Base-by-base conservation (phyloP, 805 yeast species). In the Millerozyma miso region DNA sequence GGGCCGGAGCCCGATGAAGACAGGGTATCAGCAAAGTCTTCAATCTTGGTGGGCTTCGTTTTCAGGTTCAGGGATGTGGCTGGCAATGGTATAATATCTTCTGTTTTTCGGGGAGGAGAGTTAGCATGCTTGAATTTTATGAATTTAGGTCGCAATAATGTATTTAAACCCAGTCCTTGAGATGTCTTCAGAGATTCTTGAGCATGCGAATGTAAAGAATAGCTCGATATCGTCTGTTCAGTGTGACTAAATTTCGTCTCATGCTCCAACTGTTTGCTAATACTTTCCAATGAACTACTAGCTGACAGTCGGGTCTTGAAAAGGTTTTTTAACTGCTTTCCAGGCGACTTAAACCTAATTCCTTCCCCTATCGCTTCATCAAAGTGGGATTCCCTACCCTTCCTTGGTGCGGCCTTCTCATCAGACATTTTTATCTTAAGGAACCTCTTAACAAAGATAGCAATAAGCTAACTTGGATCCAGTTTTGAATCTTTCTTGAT, bases 11-110 rank as follows among this genome's bases (percentile, higher is more conserved):
- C 47, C 38, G 46, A 19, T 13, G 38, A 49, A 1, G 59, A 51
- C 1, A 60, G 50, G n/a, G 72, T 60, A 48, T 69, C 75, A 14
- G 74, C 74, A 49, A 69, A 67, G 35, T 68, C 74, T 8, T 58
- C 63, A 18, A 64, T 42, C 4, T 53, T 51, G 26, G 58, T 44
- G 19, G 51, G 56, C 35, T 49, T 50, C 3, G 50, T 44, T 6
- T 52, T 47, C 8, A 17, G 14, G 23, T 23, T 32, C 29, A 37
- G 20, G 6, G 18, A n/a, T 4, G 23, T 10, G 17, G 14, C n/a
- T 3, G 38, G 20, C 20, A 19, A 14, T 7, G 15, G 35, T 19
- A 17, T 19, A 12, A 17, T 19, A 14, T 38, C 17, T 6, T 31
- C 42, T 4, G 6, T 16, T 4, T 14, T 37, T 3, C 18, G 7